phyloP scores from a whole-genome alignment of 2,329 filamentous ascomycete genomes.

The Calycina herbarum region DNA sequence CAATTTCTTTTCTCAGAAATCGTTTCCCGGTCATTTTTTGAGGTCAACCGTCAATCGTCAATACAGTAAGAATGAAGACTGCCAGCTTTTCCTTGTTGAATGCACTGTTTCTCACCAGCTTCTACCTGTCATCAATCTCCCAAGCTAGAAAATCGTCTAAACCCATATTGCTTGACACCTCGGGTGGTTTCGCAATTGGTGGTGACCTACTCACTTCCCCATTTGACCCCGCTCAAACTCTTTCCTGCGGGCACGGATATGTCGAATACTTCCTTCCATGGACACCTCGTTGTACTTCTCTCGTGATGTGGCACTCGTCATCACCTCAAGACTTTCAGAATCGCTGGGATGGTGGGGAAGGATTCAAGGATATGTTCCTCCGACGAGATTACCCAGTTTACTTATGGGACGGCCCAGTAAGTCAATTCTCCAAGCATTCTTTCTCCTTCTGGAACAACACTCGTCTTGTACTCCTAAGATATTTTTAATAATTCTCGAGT shows the following conservation, averaged over 20 bases:
- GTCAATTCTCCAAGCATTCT: background rate
- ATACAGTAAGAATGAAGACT: too few species aligned
- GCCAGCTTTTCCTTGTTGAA: too few species aligned
- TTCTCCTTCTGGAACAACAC: too few species aligned
- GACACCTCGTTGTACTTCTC: slow-evolving; percentile 14
- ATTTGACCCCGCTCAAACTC: slow-evolving; percentile 12
- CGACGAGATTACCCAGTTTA: slow-evolving; percentile 18
- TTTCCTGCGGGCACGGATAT: slow-evolving; percentile 23
- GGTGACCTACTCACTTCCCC: slow-evolving; percentile 8
- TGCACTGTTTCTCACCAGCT: too few species aligned
- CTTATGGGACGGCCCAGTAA: slow-evolving; percentile 19
- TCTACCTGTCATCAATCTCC: too few species aligned
- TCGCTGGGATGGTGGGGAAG: slow-evolving; percentile 22
- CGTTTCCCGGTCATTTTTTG: too few species aligned
- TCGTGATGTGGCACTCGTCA: slow-evolving; percentile 23
- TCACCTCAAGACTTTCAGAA: slow-evolving; percentile 23
- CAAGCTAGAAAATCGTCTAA: too few species aligned
- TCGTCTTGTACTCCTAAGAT: too few species aligned
- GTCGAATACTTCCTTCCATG: slow-evolving; percentile 21
- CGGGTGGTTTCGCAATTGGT: slow-evolving; percentile 21
- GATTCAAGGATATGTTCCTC: slow-evolving; percentile 23
- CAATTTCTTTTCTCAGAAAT: too few species aligned
- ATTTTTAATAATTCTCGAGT: too few species aligned
- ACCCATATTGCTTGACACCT: slow-evolving; percentile 16
- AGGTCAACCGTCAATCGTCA: too few species aligned